Percentiles rank a stretch among this genome's conserved stretches.
Conservation (phyloP, 805 yeast genomes). For the Pichia rugopelliculosa region DNA sequence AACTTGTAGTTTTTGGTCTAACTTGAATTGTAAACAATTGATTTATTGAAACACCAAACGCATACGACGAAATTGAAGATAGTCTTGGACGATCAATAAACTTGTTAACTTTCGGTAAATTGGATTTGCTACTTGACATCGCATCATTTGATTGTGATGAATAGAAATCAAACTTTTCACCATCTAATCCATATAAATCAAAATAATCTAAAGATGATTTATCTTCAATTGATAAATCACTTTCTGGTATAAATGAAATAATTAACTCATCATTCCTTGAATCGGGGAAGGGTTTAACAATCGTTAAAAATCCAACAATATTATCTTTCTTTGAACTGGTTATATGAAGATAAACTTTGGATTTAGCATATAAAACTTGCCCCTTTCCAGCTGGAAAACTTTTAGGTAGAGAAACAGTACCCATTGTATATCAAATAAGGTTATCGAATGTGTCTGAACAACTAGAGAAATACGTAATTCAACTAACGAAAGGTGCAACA, state of each 20-base stretch:
- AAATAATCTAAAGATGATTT: conserved; percentile 28
- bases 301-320: conserved; percentile 65
- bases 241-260: conserved; percentile 66
- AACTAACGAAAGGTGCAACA: neutral
- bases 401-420: neutral
- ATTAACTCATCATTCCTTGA: conserved; percentile 48
- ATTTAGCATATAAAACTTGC: conserved; percentile 46
- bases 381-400: conserved; percentile 32
- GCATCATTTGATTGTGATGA: conserved; percentile 12
- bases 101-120: conserved; percentile 22
- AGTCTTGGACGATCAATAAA: conserved; percentile 46
- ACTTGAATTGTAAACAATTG: conserved; percentile 73
- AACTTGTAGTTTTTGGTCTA: conserved; percentile 74
- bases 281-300: conserved; percentile 46
- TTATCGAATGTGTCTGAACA: neutral
- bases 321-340: conserved; percentile 67
- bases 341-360: conserved; percentile 81
- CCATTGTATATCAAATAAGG: too few species aligned
- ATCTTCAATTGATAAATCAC: conserved; percentile 27
- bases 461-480: neutral
- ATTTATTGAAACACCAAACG: conserved; percentile 56
- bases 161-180: conserved; percentile 22
- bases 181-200: conserved; percentile 33
- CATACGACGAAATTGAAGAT: conserved; percentile 51
- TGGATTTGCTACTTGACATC: conserved; percentile 6